Evolutionary conservation across 139 green algal species (phyloP).

Genomic region (Chlorella sorokiniana): DNA sequence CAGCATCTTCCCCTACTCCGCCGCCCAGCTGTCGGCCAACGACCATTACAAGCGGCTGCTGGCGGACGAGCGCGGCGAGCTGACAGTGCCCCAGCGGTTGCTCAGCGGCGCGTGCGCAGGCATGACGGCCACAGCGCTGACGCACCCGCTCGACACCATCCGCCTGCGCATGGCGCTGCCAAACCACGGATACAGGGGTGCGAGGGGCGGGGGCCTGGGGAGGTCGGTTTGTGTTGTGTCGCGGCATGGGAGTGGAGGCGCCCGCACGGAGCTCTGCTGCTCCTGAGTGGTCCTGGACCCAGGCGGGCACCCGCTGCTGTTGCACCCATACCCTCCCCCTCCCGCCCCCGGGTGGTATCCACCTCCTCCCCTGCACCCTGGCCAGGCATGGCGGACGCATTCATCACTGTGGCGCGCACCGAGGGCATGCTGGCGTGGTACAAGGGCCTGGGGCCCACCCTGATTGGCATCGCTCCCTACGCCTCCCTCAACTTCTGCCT

Average conservation of each 20-base stretch:
- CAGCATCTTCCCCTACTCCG: conserved; percentile 92
- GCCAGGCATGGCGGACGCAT: conserved; percentile 67
- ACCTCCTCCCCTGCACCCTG: neutral
- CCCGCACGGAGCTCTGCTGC: no score
- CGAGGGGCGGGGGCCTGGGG: neutral
- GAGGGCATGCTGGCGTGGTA: conserved; percentile 85
- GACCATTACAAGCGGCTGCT: conserved; percentile 62
- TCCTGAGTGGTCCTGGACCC: no score
- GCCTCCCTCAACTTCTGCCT: conserved; percentile 94
- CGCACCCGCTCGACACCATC: conserved; percentile 93
- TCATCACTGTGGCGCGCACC: conserved; percentile 62
- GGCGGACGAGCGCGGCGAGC: conserved; percentile 57
- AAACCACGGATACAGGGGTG: conserved; percentile 73
- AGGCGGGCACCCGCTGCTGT: neutral
- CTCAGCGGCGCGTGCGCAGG: conserved; percentile 86
- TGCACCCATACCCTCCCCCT: neutral
- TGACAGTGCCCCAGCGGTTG: conserved; percentile 72
- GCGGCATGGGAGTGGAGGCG: neutral
- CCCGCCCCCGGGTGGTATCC: no score
- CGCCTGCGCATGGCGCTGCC: conserved; percentile 88
- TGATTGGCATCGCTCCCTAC: conserved; percentile 95
- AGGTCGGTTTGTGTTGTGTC: neutral
- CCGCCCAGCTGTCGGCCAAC: conserved; percentile 58
- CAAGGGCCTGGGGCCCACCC: conserved; percentile 89
- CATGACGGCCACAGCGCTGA: conserved; percentile 95